Percentiles rank a stretch among this genome's conserved stretches.
These are phyloP conservation scores for Plenodomus lindquistii DNA, from an alignment of 2,329 filamentous ascomycete genomes.

Conservation along the genomic window DNA sequence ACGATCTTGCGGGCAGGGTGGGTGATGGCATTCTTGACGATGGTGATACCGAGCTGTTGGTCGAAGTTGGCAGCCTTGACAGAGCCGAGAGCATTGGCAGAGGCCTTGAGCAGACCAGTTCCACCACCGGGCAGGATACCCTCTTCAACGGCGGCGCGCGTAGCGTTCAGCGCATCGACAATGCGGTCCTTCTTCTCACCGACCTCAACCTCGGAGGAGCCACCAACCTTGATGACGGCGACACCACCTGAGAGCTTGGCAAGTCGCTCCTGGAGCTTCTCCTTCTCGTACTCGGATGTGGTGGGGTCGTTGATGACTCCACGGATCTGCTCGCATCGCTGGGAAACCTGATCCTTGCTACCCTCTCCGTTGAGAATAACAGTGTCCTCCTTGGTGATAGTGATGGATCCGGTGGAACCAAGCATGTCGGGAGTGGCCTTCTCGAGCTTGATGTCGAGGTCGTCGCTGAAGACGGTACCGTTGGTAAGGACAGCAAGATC, in stretches of 20 bases:
- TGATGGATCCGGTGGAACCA: slow-evolving; percentile 95
- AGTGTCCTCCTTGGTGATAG: slow-evolving; percentile 99
- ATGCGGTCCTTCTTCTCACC: slow-evolving; percentile 99
- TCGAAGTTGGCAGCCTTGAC: slow-evolving; percentile 96
- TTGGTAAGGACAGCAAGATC: slow-evolving; percentile 96
- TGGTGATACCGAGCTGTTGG: slow-evolving; percentile 96
- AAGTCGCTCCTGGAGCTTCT: slow-evolving; percentile 99
- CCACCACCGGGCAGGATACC: slow-evolving; percentile 98
- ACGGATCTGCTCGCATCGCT: slow-evolving; percentile 99
- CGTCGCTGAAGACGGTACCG: slow-evolving; percentile 95
- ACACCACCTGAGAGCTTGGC: slow-evolving; percentile 99
- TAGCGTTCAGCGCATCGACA: slow-evolving; percentile 96
- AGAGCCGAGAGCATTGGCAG: slow-evolving; percentile 79
- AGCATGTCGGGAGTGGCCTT: slow-evolving; percentile 96
- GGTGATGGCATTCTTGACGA: slow-evolving; percentile 97
- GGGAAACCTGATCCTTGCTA: slow-evolving; percentile 87
- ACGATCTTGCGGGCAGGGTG: slow-evolving; percentile 92
- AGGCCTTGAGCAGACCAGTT: slow-evolving; percentile 96
- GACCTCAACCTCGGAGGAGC: slow-evolving; percentile 96
- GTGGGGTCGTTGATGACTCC: slow-evolving; percentile 91
- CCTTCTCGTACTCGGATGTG: slow-evolving; percentile 99
- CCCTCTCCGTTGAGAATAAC: slow-evolving; percentile 98
- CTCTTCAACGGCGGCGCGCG: slow-evolving; percentile 96
- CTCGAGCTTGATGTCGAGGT: slow-evolving; percentile 98
- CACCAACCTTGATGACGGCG: slow-evolving; percentile 98